Conservation (phyloP, 2,329 filamentous ascomycete genomes). For the Diaporthe vexans region DNA sequence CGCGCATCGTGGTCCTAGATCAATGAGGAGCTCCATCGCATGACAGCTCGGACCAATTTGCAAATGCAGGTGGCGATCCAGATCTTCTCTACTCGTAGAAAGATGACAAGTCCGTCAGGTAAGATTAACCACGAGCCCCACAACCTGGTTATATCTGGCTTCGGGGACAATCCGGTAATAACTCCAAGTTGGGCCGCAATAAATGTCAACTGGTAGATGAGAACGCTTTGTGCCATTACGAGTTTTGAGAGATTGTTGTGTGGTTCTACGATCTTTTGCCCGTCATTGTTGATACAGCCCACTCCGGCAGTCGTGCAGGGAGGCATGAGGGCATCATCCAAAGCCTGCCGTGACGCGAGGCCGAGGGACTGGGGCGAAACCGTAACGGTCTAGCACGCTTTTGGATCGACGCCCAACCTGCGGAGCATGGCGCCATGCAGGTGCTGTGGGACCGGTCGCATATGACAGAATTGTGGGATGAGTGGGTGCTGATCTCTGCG, state of each 20-base stretch:
- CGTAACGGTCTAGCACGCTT: slow-evolving; percentile 15
- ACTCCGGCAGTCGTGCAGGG: background rate
- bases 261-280: background rate
- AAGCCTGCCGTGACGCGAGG: slow-evolving; percentile 8
- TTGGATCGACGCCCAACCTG: slow-evolving; percentile 20
- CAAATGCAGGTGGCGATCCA: slow-evolving; percentile 21
- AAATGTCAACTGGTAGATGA: background rate
- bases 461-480: slow-evolving; percentile 31
- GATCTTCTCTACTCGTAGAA: slow-evolving; percentile 9
- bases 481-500: slow-evolving; percentile 18
- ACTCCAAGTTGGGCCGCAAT: background rate
- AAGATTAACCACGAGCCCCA: slow-evolving; percentile 18
- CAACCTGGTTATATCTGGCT: background rate
- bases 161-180: slow-evolving; percentile 20
- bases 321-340: background rate
- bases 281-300: background rate
- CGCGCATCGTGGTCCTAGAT: background rate
- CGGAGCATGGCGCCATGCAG: slow-evolving; percentile 28
- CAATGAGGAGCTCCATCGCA: slow-evolving; percentile 4
- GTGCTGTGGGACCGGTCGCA: slow-evolving; percentile 5
- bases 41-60: slow-evolving; percentile 12
- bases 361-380: background rate
- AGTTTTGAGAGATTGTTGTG: background rate
- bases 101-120: background rate
- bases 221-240: background rate